A percentile compares a stretch with the other conserved stretches of the same genome.
These are phyloP conservation scores for Apiotrichum domesticum DNA, from an alignment of 1,284 basidiomycete species.

Conservation along the genomic window DNA sequence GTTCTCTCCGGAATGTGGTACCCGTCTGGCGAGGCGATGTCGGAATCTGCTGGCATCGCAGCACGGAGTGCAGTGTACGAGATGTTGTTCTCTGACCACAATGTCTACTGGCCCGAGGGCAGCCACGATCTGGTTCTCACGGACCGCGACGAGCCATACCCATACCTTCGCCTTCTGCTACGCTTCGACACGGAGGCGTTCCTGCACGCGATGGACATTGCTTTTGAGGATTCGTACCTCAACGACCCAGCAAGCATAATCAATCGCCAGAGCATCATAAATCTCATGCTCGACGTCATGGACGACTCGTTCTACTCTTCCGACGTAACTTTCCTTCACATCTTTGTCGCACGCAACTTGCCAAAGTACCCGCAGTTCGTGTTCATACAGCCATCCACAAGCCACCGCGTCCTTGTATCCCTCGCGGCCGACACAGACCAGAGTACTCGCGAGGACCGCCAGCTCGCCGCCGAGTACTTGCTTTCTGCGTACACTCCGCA, in stretches of 20 bases:
- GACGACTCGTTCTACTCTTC: conserved; percentile 51
- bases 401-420: conserved; percentile 70
- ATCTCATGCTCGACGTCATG: conserved; percentile 74
- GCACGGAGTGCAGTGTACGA: conserved; percentile 69
- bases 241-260: conserved; percentile 61
- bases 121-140: conserved; percentile 21
- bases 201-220: conserved; percentile 87
- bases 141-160: conserved; percentile 59
- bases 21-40: conserved; percentile 71
- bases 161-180: conserved; percentile 77
- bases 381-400: conserved; percentile 58
- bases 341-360: conserved; percentile 93
- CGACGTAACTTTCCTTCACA: conserved; percentile 78
- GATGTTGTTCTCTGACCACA: conserved; percentile 78
- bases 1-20: conserved; percentile 79
- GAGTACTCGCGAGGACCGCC: conserved; percentile 81
- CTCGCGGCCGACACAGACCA: conserved; percentile 68
- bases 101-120: conserved; percentile 63
- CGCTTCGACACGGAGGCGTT: conserved; percentile 91
- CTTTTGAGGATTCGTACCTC: conserved; percentile 87
- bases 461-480: conserved; percentile 92
- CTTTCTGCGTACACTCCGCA: conserved; percentile 84
- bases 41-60: conserved; percentile 56
- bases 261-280: conserved; percentile 75
- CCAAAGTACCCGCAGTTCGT: conserved; percentile 95